A percentile compares a stretch with the other conserved stretches of the same genome.
These are phyloP conservation scores for Gossypium schwendimanii DNA, from an alignment of 441 rosid genomes.

Conservation along the genomic window DNA sequence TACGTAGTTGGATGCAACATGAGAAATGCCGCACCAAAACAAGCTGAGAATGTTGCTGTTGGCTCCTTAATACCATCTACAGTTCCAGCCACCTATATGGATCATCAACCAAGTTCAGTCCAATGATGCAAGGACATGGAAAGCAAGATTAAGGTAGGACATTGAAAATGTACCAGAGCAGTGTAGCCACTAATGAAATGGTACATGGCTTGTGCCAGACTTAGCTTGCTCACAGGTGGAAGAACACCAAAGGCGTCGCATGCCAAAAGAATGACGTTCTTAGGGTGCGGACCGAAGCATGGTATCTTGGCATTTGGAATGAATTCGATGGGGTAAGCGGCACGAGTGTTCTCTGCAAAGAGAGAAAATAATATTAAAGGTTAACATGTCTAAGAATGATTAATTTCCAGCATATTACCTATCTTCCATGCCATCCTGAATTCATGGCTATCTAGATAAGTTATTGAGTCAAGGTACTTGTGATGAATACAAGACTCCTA, in stretches of 20 bases:
- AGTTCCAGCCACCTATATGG: slow-evolving; percentile 74
- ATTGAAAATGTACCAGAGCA: slow-evolving; percentile 43
- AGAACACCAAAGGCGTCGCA: slow-evolving; percentile 96
- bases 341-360: slow-evolving; percentile 82
- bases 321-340: slow-evolving; percentile 85
- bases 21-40: slow-evolving; percentile 93
- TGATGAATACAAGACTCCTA: not conserved
- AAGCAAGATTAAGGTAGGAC: not conserved
- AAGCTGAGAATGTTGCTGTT: slow-evolving; percentile 83
- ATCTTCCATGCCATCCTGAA: not conserved
- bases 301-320: slow-evolving; percentile 90
- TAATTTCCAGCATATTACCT: not conserved
- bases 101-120: slow-evolving; percentile 9
- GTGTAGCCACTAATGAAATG: slow-evolving; percentile 97
- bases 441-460: not conserved
- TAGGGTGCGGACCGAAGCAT: slow-evolving; percentile 84
- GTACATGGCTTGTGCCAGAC: slow-evolving; percentile 86
- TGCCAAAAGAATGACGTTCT: slow-evolving; percentile 82
- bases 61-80: slow-evolving; percentile 96
- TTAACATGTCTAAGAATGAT: not conserved
- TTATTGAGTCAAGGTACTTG: not conserved
- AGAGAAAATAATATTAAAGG: not conserved
- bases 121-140: not conserved
- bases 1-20: slow-evolving; percentile 95
- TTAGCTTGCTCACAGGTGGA: slow-evolving; percentile 95